Percentiles rank a stretch among this genome's conserved stretches.
Evolutionary conservation across 495 filamentous ascomycete genomes (phyloP).

Genomic region (Penicillium egyptiacum): DNA sequence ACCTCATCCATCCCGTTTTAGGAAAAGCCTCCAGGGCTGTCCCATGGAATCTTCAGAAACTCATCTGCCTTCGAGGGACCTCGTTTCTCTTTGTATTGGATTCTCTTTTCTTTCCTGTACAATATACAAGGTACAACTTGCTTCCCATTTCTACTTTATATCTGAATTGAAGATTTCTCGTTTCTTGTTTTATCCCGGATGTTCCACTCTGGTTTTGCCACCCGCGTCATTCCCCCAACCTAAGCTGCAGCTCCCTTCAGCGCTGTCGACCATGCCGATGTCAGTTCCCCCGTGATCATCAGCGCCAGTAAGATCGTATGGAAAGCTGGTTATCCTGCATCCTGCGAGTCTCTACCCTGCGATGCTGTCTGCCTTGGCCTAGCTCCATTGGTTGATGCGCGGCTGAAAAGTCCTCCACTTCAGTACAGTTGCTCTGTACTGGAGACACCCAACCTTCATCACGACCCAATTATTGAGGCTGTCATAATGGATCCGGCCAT

Average conservation of each 20-base stretch:
- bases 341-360: background rate
- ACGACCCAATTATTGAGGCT: background rate
- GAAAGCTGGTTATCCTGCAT: slow-evolving; percentile 3
- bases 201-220: slow-evolving; percentile 27
- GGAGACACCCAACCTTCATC: background rate
- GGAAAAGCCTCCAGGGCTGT: background rate
- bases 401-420: background rate
- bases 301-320: slow-evolving; percentile 12
- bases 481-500: slow-evolving; percentile 22
- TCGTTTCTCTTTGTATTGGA: background rate
- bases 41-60: background rate
- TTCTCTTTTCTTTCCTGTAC: background rate
- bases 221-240: slow-evolving; percentile 26
- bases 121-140: background rate
- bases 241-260: slow-evolving; percentile 16
- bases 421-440: slow-evolving; percentile 2
- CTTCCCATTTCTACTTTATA: background rate
- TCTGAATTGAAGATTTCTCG: background rate
- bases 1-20: slow-evolving; percentile 3
- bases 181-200: slow-evolving; percentile 8
- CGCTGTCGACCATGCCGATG: slow-evolving; percentile 14
- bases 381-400: slow-evolving; percentile 7
- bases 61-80: background rate
- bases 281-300: slow-evolving; percentile 10
- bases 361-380: slow-evolving; percentile 1